Conservation (phyloP, 192 early-diverging fungal genomes). For the Phycomyces nitens region DNA sequence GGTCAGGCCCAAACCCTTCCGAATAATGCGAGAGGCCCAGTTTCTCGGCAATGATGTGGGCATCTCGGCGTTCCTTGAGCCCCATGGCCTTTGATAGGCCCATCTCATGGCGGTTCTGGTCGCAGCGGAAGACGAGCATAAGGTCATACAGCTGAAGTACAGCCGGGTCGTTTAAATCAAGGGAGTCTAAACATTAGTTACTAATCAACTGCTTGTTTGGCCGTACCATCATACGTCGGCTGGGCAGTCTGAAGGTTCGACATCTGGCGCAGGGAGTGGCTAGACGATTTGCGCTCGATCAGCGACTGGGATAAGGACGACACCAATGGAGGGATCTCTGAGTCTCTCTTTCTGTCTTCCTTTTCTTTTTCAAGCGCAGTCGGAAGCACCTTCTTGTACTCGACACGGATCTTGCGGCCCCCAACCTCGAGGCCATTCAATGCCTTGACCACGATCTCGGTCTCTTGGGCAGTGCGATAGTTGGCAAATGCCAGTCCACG, state of each 20-base stretch:
- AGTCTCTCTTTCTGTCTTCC: slow-evolving; percentile 52
- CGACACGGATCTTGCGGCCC: slow-evolving; percentile 73
- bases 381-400: slow-evolving; percentile 76
- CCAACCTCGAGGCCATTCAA: slow-evolving; percentile 70
- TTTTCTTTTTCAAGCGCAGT: slow-evolving; percentile 37
- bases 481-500: slow-evolving; percentile 81
- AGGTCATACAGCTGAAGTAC: slow-evolving; percentile 70
- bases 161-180: slow-evolving; percentile 70
- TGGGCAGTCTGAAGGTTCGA: not conserved
- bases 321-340: not conserved
- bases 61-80: slow-evolving; percentile 55
- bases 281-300: slow-evolving; percentile 1
- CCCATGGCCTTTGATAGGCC: slow-evolving; percentile 60
- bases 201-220: not conserved
- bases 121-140: slow-evolving; percentile 68
- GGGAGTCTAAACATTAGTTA: slow-evolving; percentile 14
- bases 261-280: not conserved
- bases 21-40: slow-evolving; percentile 52
- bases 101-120: slow-evolving; percentile 61
- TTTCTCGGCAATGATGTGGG: slow-evolving; percentile 71
- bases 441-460: slow-evolving; percentile 60
- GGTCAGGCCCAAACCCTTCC: slow-evolving; percentile 47
- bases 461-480: slow-evolving; percentile 73
- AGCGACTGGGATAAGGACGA: not conserved
- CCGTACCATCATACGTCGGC: not conserved